Conservation (phyloP, 768 basidiomycete genomes). For the Candolleomyces efflorescens region DNA sequence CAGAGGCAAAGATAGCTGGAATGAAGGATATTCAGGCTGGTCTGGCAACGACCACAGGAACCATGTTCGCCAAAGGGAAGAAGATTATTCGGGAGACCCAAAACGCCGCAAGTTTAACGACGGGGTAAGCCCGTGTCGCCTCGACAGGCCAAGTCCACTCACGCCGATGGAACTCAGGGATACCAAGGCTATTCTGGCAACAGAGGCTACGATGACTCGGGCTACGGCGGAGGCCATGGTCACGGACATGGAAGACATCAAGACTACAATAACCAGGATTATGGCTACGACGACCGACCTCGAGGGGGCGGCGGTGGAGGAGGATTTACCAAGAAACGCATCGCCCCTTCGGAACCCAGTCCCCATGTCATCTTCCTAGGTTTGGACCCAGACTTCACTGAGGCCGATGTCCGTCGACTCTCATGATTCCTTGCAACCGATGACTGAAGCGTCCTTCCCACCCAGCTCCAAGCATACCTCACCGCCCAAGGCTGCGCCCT, state of each 20-base stretch:
- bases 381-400: slow-evolving; percentile 86
- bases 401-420: slow-evolving; percentile 79
- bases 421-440: slow-evolving; percentile 22
- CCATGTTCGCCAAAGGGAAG: slow-evolving; percentile 56
- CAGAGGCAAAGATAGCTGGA: slow-evolving; percentile 65
- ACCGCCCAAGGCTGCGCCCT: slow-evolving; percentile 66
- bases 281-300: slow-evolving; percentile 46
- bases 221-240: slow-evolving; percentile 11
- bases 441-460: slow-evolving; percentile 34
- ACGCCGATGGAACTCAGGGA: slow-evolving; percentile 12
- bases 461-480: slow-evolving; percentile 78
- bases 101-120: slow-evolving; percentile 80
- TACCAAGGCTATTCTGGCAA: slow-evolving; percentile 49
- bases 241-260: slow-evolving; percentile 20
- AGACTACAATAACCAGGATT: slow-evolving; percentile 41
- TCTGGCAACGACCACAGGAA: slow-evolving; percentile 29
- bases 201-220: slow-evolving; percentile 40
- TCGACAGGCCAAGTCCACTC: neutral
- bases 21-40: slow-evolving; percentile 41
- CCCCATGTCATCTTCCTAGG: slow-evolving; percentile 96
- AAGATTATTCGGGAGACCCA: slow-evolving; percentile 63
- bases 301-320: slow-evolving; percentile 36
- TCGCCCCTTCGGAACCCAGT: slow-evolving; percentile 80
- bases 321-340: slow-evolving; percentile 70
- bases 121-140: slow-evolving; percentile 45